These are phyloP conservation scores for Eucalyptus viminalis DNA, from an alignment of 345 rosid species.

Conservation along the genomic window DNA sequence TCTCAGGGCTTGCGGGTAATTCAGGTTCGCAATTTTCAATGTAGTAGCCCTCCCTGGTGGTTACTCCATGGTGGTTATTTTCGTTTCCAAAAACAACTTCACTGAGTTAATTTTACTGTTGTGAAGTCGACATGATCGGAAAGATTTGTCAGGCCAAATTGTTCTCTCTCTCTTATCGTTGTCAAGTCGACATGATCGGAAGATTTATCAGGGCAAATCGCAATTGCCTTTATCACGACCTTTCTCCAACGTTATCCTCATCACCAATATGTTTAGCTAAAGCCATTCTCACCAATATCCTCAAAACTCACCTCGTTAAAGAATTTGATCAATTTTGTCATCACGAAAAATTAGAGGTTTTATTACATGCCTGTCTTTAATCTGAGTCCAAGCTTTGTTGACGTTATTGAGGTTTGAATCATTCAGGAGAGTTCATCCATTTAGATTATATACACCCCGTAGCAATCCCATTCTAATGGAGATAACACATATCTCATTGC, in stretches of 20 bases:
- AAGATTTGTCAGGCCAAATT: neutral
- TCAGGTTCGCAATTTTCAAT: neutral
- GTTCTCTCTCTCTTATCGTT: neutral
- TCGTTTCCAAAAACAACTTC: neutral
- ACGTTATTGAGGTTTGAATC: neutral
- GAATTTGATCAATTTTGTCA: neutral
- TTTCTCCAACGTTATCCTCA: neutral
- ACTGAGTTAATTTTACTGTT: neutral
- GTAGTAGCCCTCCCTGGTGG: neutral
- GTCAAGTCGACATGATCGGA: neutral
- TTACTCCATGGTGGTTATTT: neutral
- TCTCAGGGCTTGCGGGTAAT: neutral
- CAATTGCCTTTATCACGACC: neutral
- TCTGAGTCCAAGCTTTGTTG: neutral
- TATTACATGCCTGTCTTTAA: neutral
- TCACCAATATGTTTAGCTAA: neutral
- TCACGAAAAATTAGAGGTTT: neutral
- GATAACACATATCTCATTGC: neutral
- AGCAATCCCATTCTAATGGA: neutral
- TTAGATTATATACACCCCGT: neutral
- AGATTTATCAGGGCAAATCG: neutral
- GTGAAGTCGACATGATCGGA: neutral
- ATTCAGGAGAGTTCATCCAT: neutral
- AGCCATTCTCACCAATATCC: neutral
- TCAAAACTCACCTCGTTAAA: neutral